Evolutionary conservation across 1,139 yeast species (phyloP).

Genomic region (Saccharomyces pastorianus): DNA sequence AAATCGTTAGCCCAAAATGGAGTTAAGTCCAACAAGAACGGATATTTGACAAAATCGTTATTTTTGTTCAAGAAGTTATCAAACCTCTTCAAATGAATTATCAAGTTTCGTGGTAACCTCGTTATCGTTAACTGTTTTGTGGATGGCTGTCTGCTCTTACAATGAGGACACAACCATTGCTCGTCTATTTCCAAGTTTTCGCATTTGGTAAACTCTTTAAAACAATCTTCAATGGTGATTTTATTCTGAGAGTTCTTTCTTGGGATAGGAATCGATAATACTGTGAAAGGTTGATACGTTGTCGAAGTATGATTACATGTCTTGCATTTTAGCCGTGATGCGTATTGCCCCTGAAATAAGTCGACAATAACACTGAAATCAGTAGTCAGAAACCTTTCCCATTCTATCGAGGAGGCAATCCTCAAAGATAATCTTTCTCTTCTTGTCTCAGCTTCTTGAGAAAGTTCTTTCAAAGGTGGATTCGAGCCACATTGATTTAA

Average conservation of each 20-base stretch:
- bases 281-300: slow-evolving; percentile 75
- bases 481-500: slow-evolving; percentile 59
- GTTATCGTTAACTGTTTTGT: slow-evolving; percentile 63
- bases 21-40: slow-evolving; percentile 56
- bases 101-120: slow-evolving; percentile 62
- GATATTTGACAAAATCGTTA: slow-evolving; percentile 33
- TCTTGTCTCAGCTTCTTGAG: slow-evolving; percentile 65
- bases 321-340: slow-evolving; percentile 69
- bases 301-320: slow-evolving; percentile 77
- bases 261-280: slow-evolving; percentile 69
- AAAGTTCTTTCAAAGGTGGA: slow-evolving; percentile 48
- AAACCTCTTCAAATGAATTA: slow-evolving; percentile 76
- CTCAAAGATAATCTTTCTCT: slow-evolving; percentile 73
- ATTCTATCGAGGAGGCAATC: slow-evolving; percentile 83
- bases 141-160: slow-evolving; percentile 60
- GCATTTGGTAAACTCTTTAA: slow-evolving; percentile 56
- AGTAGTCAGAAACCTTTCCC: slow-evolving; percentile 84
- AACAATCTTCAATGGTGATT: slow-evolving; percentile 46
- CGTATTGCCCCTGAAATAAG: slow-evolving; percentile 83
- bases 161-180: slow-evolving; percentile 83
- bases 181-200: slow-evolving; percentile 74
- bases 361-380: slow-evolving; percentile 83
- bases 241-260: slow-evolving; percentile 6
- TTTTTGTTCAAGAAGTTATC: slow-evolving; percentile 36
- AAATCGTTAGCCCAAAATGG: slow-evolving; percentile 63